These are phyloP conservation scores for Mrakia frigida DNA, from an alignment of 768 basidiomycete species.

Conservation along the genomic window DNA sequence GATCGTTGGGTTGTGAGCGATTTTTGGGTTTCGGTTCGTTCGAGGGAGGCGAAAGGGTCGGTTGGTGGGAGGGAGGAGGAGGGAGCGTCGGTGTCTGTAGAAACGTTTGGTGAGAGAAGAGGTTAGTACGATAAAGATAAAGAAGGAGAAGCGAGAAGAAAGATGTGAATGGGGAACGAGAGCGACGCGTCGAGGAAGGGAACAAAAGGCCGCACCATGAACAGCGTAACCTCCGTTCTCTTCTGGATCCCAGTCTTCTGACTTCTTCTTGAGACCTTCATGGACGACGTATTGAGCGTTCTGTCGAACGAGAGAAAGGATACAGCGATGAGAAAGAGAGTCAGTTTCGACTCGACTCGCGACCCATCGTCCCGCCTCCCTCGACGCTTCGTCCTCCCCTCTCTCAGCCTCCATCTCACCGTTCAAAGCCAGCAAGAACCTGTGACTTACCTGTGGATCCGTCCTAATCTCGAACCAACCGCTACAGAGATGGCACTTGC, in stretches of 20 bases:
- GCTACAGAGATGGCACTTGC: constrained; percentile 94
- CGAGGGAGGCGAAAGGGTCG: constrained; percentile 81
- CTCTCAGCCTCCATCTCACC: not conserved
- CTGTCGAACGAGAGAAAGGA: constrained; percentile 47
- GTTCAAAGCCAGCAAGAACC: not conserved
- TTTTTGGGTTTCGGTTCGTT: constrained; percentile 66
- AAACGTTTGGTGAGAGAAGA: not conserved
- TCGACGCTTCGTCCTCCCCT: not conserved
- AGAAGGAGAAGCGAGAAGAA: not conserved
- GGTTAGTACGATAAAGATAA: constrained; percentile 20
- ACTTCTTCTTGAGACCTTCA: constrained; percentile 88
- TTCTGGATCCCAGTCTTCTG: constrained; percentile 94
- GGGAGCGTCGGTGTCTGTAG: constrained; percentile 62
- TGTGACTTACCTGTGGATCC: constrained; percentile 73
- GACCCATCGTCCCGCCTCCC: not conserved
- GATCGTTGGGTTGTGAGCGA: not conserved
- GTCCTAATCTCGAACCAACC: constrained; percentile 99
- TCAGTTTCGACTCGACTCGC: not conserved
- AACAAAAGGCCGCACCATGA: constrained; percentile 55
- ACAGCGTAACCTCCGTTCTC: constrained; percentile 90
- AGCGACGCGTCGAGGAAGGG: not conserved
- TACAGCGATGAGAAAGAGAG: not conserved
- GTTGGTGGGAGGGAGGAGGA: constrained; percentile 51
- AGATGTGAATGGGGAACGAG: not conserved
- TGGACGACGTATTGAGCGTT: constrained; percentile 91